These are phyloP conservation scores for Fusarium acutatum DNA, from an alignment of 2,329 filamentous ascomycete genomes.

Conservation along the genomic window DNA sequence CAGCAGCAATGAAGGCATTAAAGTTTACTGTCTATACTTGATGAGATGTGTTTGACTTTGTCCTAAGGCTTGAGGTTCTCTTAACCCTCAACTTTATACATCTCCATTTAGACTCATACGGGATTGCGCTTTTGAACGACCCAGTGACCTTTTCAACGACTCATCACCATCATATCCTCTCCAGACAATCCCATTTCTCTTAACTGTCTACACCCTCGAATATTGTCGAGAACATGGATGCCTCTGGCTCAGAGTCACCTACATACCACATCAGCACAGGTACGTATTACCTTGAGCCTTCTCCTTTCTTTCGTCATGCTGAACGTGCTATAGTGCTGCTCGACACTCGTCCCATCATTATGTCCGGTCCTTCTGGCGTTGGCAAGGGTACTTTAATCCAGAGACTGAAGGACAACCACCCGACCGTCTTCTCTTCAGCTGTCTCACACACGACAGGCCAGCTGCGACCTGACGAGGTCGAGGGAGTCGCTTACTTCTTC, in stretches of 20 bases:
- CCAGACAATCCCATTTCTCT: no score
- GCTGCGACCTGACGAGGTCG: neutral
- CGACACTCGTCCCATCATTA: neutral
- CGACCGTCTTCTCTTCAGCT: neutral
- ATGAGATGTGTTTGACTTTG: neutral
- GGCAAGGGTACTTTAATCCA: neutral
- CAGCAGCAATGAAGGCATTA: neutral
- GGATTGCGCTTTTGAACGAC: neutral
- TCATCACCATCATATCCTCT: neutral
- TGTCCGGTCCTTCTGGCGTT: neutral
- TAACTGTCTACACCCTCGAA: neutral
- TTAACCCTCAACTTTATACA: neutral
- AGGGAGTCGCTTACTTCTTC: neutral
- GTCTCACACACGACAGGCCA: neutral
- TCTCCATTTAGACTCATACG: neutral
- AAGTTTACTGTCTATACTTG: neutral
- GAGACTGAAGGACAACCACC: neutral
- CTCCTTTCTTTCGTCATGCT: fast-evolving
- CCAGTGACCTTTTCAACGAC: neutral
- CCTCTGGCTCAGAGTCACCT: no score
- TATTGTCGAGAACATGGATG: neutral
- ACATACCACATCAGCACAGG: neutral
- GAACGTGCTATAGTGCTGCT: neutral
- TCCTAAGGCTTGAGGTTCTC: neutral
- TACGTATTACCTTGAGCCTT: neutral